A percentile compares a stretch with the other conserved stretches of the same genome.
These are phyloP conservation scores for Aspergillus tanneri DNA, from an alignment of 2,329 filamentous ascomycete genomes.

Conservation along the genomic window DNA sequence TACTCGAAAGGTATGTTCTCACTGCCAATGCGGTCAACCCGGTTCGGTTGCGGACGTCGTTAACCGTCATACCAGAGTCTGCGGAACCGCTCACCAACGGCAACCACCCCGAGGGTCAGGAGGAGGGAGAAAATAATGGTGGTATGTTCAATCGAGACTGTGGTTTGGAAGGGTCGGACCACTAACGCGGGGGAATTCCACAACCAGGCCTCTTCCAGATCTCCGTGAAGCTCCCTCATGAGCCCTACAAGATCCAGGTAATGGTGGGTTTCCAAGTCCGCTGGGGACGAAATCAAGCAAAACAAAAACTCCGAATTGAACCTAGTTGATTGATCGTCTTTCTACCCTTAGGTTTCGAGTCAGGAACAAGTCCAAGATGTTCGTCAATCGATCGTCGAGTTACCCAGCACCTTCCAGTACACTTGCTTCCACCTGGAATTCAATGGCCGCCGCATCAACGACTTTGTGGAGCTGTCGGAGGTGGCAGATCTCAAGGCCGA, in stretches of 20 bases:
- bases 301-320: no score
- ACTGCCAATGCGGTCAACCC: neutral
- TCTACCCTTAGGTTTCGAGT: slow-evolving; percentile 66
- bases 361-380: slow-evolving; percentile 98
- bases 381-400: slow-evolving; percentile 91
- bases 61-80: slow-evolving; percentile 31
- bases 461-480: slow-evolving; percentile 89
- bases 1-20: slow-evolving; percentile 39
- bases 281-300: no score
- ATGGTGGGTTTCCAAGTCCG: slow-evolving; percentile 61
- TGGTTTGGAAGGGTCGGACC: neutral
- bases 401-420: slow-evolving; percentile 90
- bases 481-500: slow-evolving; percentile 74
- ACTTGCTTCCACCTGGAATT: slow-evolving; percentile 98
- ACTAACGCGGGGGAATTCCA: neutral
- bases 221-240: slow-evolving; percentile 77
- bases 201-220: slow-evolving; percentile 62
- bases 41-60: slow-evolving; percentile 3
- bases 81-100: slow-evolving; percentile 38
- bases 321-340: slow-evolving; percentile 11
- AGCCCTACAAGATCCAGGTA: slow-evolving; percentile 75
- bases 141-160: slow-evolving; percentile 27
- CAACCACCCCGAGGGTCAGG: slow-evolving; percentile 32
- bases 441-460: slow-evolving; percentile 85
- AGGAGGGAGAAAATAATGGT: slow-evolving; percentile 38